Evolutionary conservation across 139 green algal genomes (phyloP).

Genomic region (Chlorella sp.): DNA sequence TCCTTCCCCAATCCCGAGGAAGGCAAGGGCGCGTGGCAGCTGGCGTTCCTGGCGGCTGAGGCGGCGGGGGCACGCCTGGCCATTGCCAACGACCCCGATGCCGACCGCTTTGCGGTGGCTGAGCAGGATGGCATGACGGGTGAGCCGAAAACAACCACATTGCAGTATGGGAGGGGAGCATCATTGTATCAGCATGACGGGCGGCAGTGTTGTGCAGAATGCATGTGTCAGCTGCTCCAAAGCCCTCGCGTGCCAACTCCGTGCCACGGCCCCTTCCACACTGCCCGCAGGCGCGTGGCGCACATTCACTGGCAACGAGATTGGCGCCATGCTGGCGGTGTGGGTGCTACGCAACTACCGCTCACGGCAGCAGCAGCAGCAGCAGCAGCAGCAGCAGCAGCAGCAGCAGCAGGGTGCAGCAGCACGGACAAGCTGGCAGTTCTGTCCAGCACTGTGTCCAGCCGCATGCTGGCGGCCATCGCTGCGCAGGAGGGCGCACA

Average conservation of each 20-base stretch:
- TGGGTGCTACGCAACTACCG: constrained; percentile 76
- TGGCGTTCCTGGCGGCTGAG: constrained; percentile 65
- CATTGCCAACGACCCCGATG: constrained; percentile 85
- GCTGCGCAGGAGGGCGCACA: constrained; percentile 39
- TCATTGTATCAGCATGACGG: too few relatives aligned
- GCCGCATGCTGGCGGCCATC: constrained; percentile 66
- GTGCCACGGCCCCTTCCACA: too few relatives aligned
- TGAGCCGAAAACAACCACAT: too few relatives aligned
- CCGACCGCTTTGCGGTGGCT: constrained; percentile 69
- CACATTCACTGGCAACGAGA: constrained; percentile 77
- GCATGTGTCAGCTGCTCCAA: too few relatives aligned
- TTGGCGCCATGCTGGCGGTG: constrained; percentile 77
- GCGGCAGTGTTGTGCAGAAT: too few relatives aligned
- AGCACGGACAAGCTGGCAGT: constrained; percentile 48
- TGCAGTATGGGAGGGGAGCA: too few relatives aligned
- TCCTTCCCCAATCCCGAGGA: constrained; percentile 87
- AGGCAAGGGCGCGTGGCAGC: constrained; percentile 70
- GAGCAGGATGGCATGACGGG: constrained; percentile 43
- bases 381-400: constrained; percentile 43
- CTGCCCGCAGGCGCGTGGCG: constrained; percentile 53
- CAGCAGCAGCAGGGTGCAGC: constrained; percentile 14
- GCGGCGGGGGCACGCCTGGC: constrained; percentile 52
- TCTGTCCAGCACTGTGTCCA: constrained; percentile 73
- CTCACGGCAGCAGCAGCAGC: constrained; percentile 51
- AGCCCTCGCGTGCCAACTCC: too few relatives aligned